phyloP scores from a whole-genome alignment of 2,329 filamentous ascomycete species.

The Mycosphaerelloides madeirae region DNA sequence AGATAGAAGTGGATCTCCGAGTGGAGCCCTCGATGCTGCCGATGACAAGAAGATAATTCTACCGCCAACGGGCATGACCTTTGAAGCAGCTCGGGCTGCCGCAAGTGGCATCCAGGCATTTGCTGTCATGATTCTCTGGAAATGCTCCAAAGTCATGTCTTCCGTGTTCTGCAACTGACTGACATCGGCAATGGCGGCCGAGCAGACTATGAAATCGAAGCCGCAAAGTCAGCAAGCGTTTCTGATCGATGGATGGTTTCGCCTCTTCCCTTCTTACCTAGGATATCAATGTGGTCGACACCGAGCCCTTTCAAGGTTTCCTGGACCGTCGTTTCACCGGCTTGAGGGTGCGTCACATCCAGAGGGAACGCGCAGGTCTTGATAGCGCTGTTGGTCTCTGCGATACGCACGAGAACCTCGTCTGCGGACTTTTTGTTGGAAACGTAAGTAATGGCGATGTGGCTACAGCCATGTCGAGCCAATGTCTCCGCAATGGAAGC shows the following conservation, averaged over 20 bases:
- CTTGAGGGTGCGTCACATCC: constrained; percentile 5
- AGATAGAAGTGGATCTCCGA: constrained; percentile 6
- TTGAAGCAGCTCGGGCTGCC: constrained; percentile 5
- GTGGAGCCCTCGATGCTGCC: constrained; percentile 4
- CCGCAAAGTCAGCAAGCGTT: too few relatives aligned
- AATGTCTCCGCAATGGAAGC: neutral
- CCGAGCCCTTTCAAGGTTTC: constrained; percentile 8
- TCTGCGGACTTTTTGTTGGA: constrained; percentile 9
- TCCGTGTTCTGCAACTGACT: constrained; percentile 1
- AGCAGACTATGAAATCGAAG: constrained; percentile 7
- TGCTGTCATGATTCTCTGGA: constrained; percentile 7
- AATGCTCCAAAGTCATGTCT: constrained; percentile 5
- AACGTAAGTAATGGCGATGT: constrained; percentile 12
- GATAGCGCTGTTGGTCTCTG: constrained; percentile 5
- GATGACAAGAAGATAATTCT: constrained; percentile 13
- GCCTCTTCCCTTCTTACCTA: too few relatives aligned
- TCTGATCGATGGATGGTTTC: too few relatives aligned
- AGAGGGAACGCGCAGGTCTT: constrained; percentile 8
- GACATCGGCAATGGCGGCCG: constrained; percentile 4
- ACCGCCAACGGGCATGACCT: constrained; percentile 12
- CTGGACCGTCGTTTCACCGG: constrained; percentile 6
- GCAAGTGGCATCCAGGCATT: constrained; percentile 9
- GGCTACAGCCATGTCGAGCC: neutral
- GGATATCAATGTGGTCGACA: constrained; percentile 14
- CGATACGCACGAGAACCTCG: constrained; percentile 4